Base-by-base conservation (phyloP, 164 flowering plant genomes). In the Pachysandra terminalis region DNA sequence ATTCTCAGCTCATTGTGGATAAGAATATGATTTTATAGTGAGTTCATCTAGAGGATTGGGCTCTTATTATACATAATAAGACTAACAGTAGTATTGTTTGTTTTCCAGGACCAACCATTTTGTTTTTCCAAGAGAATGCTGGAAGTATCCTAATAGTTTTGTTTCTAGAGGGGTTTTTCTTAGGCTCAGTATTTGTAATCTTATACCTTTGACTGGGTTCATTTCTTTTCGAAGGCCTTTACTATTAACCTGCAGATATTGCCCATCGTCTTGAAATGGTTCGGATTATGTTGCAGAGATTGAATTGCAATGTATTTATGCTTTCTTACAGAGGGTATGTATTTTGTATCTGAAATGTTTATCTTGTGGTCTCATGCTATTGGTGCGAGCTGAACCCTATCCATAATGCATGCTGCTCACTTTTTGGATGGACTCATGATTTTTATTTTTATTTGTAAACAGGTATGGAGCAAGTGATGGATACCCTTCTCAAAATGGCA, bases 261-360 rank as follows among this genome's bases (percentile, higher is more conserved):
- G 99, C 99, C 25, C 98, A 96, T 66, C 98, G 99, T 62, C 98
- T 96, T 73, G 99, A 93, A 78, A 91, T 89, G 96, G 91, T 96
- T 68, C 91, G 92, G 35, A 81, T 89, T 48, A 91, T 93, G 96
- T 64, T 96, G 70, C 95, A 91, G 78, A 84, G 70, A 77, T 76
- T 93, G 82, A 90, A 89, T n/a, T 93, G 99, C 89, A 96, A 96
- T 74, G 93, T 96, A 17, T 96, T 96, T 71, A 93, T 96, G 99
- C 96, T 96, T 71, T 96, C 99, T 52, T 96, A 96, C 67, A 84
- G 99, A 74, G 99, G 99, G 99, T 96, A 82, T 63, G 72, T 56
- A 19, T 65, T n/a, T 56, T 45, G 16, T 48, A 10, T 37, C 59
- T 28, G 28, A 41, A 58, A 19, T 27, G 19, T 63, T 22, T 72